phyloP scores from a whole-genome alignment of 495 filamentous ascomycete species.

The Trichocladium uniseriatum region DNA sequence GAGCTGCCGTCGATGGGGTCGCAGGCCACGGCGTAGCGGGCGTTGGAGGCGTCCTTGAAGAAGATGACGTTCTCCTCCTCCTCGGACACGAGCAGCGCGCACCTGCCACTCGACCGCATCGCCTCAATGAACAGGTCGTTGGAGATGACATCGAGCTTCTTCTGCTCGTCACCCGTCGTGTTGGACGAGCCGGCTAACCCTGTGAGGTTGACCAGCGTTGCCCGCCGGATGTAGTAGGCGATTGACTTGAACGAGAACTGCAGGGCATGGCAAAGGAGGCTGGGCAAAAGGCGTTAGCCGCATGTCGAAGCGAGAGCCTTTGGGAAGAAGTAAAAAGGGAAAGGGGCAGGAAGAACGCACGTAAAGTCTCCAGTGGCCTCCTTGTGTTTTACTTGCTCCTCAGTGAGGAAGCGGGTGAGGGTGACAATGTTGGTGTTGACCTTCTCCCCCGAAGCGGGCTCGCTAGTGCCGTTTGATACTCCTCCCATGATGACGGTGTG shows the following conservation, averaged over 20 bases:
- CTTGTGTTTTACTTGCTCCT: slow-evolving; percentile 86
- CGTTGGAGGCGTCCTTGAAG: slow-evolving; percentile 69
- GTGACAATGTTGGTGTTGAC: slow-evolving; percentile 95
- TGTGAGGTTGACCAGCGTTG: slow-evolving; percentile 92
- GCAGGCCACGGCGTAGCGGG: slow-evolving; percentile 91
- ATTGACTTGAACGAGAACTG: slow-evolving; percentile 99
- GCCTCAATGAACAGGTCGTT: slow-evolving; percentile 95
- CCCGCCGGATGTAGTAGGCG: slow-evolving; percentile 97
- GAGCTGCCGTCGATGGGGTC: slow-evolving; percentile 97
- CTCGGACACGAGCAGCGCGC: slow-evolving; percentile 84
- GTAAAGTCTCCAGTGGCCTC: slow-evolving; percentile 98
- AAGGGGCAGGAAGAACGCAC: slow-evolving; percentile 39
- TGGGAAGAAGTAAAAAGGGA: neutral
- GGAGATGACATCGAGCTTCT: slow-evolving; percentile 98
- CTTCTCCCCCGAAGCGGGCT: slow-evolving; percentile 50
- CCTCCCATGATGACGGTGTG: slow-evolving; percentile 17
- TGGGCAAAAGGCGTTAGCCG: slow-evolving; percentile 22
- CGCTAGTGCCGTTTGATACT: slow-evolving; percentile 26
- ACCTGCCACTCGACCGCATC: slow-evolving; percentile 86
- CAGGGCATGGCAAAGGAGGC: slow-evolving; percentile 90
- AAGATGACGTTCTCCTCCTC: slow-evolving; percentile 88
- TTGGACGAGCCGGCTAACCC: slow-evolving; percentile 93
- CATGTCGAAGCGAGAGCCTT: neutral
- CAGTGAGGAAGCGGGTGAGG: slow-evolving; percentile 87
- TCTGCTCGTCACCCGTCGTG: slow-evolving; percentile 93